Conservation (phyloP, 441 rosid genomes). For the Viola pubescens region DNA sequence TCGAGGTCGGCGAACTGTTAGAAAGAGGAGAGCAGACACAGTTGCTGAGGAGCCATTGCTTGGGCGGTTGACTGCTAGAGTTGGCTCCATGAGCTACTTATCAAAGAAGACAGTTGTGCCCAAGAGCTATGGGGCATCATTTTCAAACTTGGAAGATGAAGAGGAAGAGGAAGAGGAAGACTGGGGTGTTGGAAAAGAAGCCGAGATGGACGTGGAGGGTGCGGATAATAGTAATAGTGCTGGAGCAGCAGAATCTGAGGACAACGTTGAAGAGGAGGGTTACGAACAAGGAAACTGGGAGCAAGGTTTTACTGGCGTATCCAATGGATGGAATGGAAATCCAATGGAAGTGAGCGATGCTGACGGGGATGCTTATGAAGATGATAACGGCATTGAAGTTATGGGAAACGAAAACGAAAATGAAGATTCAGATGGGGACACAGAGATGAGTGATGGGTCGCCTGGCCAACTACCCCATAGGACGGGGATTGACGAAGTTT, state of each 20-base stretch:
- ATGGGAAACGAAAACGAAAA: constrained; percentile 8
- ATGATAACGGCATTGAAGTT: constrained; percentile 31
- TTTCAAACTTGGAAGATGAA: constrained; percentile 31
- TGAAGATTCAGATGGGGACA: constrained; percentile 40
- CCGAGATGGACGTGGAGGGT: constrained; percentile 32
- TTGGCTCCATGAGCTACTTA: constrained; percentile 20
- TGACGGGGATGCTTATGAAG: constrained; percentile 40
- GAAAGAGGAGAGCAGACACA: constrained; percentile 61
- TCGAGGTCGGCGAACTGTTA: constrained; percentile 67
- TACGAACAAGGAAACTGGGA: constrained; percentile 59
- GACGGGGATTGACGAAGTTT: constrained; percentile 31
- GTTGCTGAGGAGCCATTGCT: constrained; percentile 26
- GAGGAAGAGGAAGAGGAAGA: constrained; percentile 37
- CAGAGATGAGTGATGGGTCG: constrained; percentile 55
- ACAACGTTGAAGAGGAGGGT: constrained; percentile 46
- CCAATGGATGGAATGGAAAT: constrained; percentile 42
- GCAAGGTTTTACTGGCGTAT: constrained; percentile 23
- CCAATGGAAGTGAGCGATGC: constrained; percentile 47
- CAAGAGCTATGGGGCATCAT: constrained; percentile 20
- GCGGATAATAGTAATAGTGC: constrained; percentile 52
- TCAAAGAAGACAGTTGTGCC: not conserved
- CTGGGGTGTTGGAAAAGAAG: constrained; percentile 47
- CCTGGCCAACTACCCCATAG: constrained; percentile 31
- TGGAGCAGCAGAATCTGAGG: constrained; percentile 60
- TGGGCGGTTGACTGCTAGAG: constrained; percentile 26